Evolutionary conservation across 257 asterid genomes (phyloP).

Genomic region (Ophiorrhiza pumila): DNA sequence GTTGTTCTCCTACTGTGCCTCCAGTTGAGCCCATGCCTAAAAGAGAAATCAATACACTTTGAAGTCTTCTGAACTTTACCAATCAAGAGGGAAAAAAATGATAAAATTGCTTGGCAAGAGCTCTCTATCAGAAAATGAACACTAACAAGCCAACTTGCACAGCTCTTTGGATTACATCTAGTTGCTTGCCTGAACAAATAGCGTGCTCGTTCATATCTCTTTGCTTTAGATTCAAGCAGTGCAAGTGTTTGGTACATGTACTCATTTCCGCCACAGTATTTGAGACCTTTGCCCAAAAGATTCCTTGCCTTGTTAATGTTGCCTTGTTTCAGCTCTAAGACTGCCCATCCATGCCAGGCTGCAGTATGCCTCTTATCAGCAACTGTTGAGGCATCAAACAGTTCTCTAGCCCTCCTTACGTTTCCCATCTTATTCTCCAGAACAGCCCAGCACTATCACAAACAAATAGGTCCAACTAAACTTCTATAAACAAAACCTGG

Average conservation of each 20-base stretch:
- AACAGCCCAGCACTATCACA: slow-evolving; percentile 90
- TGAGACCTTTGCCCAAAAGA: slow-evolving; percentile 82
- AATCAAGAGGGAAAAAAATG: too few relatives aligned
- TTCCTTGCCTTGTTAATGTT: slow-evolving; percentile 71
- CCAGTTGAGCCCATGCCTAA: slow-evolving; percentile 99
- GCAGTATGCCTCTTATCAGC: slow-evolving; percentile 87
- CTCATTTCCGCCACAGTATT: slow-evolving; percentile 85
- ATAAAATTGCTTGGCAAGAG: too few relatives aligned
- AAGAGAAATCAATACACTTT: slow-evolving; percentile 1
- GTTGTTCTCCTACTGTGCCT: slow-evolving; percentile 67
- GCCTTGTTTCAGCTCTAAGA: slow-evolving; percentile 78
- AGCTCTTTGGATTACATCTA: slow-evolving; percentile 76
- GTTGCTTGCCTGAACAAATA: slow-evolving; percentile 85
- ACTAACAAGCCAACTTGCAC: slow-evolving; percentile 99
- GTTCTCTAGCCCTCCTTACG: slow-evolving; percentile 65
- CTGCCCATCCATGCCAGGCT: slow-evolving; percentile 99
- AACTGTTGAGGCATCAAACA: slow-evolving; percentile 91
- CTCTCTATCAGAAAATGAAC: too few relatives aligned
- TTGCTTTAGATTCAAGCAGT: slow-evolving; percentile 77
- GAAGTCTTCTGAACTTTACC: too few relatives aligned
- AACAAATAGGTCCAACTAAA: slow-evolving; percentile 20
- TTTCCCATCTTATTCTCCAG: slow-evolving; percentile 82
- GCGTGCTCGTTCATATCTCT: slow-evolving; percentile 68
- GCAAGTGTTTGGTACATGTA: slow-evolving; percentile 90
- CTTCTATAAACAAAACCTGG: slow-evolving; percentile 13